phyloP scores from a whole-genome alignment of 1,139 yeast species.

The Maudiozyma humilis region DNA sequence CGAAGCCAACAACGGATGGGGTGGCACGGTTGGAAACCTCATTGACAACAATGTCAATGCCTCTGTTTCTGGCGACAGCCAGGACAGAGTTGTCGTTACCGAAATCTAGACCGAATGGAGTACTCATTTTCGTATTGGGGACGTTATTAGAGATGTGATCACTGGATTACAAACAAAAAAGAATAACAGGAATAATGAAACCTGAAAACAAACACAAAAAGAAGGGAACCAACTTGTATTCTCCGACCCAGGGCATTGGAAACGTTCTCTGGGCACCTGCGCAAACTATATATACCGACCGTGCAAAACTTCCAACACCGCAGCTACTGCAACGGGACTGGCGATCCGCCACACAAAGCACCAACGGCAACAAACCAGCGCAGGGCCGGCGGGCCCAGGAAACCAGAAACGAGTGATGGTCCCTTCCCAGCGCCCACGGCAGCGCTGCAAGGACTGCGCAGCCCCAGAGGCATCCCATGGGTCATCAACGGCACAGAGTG shows the following conservation, averaged over 20 bases:
- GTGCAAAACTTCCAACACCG: no score
- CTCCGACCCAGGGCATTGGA: neutral
- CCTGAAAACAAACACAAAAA: no score
- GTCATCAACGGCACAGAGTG: neutral
- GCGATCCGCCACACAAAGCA: no score
- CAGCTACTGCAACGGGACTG: no score
- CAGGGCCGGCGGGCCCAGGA: neutral
- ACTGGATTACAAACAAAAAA: neutral
- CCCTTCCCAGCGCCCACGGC: neutral
- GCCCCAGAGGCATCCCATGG: no score
- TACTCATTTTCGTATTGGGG: constrained; percentile 42
- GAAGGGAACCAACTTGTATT: no score
- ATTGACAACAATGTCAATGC: constrained; percentile 94
- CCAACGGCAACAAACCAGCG: neutral
- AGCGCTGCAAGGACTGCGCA: no score
- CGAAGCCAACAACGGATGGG: constrained; percentile 91
- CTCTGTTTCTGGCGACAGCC: constrained; percentile 97
- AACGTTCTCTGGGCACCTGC: neutral
- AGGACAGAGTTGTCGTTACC: constrained; percentile 91
- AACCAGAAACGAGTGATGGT: neutral
- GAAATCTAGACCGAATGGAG: constrained; percentile 97
- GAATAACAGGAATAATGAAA: neutral
- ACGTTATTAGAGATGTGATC: neutral
- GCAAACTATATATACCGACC: neutral
- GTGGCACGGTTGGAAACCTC: constrained; percentile 97